These are phyloP conservation scores for Selenicereus undatus DNA, from an alignment of 148 eudicot genomes.

Conservation along the genomic window DNA sequence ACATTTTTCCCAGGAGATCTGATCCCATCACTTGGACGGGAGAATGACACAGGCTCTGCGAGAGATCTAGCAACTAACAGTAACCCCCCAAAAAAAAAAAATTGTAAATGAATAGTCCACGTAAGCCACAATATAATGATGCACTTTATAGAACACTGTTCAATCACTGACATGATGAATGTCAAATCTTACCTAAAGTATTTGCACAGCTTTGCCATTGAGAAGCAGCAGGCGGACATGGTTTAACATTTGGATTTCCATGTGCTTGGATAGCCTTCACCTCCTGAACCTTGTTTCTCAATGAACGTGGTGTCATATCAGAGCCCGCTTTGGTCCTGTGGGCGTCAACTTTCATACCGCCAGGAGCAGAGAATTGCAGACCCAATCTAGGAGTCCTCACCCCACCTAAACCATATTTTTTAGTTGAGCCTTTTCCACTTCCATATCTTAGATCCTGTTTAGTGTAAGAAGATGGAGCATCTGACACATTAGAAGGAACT, in stretches of 20 bases:
- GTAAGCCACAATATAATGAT: slow-evolving; percentile 2
- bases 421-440: slow-evolving; percentile 9
- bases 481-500: slow-evolving; percentile 15
- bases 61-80: slow-evolving; percentile 19
- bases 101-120: neutral
- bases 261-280: slow-evolving; percentile 14
- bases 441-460: slow-evolving; percentile 20
- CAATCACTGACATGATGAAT: neutral
- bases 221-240: neutral
- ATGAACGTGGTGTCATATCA: neutral
- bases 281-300: slow-evolving; percentile 11
- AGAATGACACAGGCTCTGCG: slow-evolving; percentile 10
- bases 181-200: slow-evolving; percentile 21
- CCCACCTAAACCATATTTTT: slow-evolving; percentile 20
- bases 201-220: slow-evolving; percentile 18
- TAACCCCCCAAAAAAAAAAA: neutral
- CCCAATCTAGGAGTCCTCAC: slow-evolving; percentile 7
- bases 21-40: slow-evolving; percentile 4
- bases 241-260: slow-evolving; percentile 11
- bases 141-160: neutral
- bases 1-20: slow-evolving; percentile 10
- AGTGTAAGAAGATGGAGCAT: slow-evolving; percentile 5
- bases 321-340: slow-evolving; percentile 5
- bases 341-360: slow-evolving; percentile 8
- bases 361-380: slow-evolving; percentile 16